Percentiles rank a stretch among this genome's conserved stretches.
phyloP scores from a whole-genome alignment of 2,329 filamentous ascomycete species.

The Fusarium nodosum region DNA sequence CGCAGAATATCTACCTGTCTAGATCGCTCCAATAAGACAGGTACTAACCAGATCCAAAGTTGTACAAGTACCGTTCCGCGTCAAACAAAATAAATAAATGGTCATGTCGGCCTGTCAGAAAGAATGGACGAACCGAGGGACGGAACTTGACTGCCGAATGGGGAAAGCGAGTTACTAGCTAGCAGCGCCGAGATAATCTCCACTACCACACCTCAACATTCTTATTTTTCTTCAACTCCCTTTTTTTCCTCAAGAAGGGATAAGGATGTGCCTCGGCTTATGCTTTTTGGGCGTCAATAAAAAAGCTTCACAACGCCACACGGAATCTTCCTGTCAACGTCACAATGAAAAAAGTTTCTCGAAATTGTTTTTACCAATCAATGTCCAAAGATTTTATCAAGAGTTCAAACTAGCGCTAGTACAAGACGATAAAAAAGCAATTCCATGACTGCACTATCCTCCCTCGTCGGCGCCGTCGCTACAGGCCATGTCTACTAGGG shows the following conservation, averaged over 20 bases:
- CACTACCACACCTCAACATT: conserved; percentile 3
- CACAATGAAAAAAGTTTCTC: background rate
- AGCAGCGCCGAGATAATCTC: conserved; percentile 19
- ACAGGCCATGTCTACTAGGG: background rate
- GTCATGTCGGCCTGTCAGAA: background rate
- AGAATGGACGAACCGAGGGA: conserved; percentile 8
- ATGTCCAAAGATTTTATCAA: background rate
- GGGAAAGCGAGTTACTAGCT: conserved; percentile 8
- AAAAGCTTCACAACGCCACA: conserved; percentile 17
- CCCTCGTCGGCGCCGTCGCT: background rate
- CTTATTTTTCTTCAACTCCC: background rate
- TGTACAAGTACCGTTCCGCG: background rate
- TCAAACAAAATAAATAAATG: background rate
- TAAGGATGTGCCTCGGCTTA: background rate
- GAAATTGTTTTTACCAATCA: background rate
- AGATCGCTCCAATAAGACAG: background rate
- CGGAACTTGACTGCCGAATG: conserved; percentile 21
- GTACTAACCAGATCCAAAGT: background rate
- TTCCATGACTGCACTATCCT: background rate
- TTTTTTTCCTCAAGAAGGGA: background rate
- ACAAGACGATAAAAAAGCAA: background rate
- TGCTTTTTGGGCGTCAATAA: background rate
- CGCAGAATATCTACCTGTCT: background rate
- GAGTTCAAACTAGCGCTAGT: background rate
- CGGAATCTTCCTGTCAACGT: background rate